Evolutionary conservation across 495 filamentous ascomycete genomes (phyloP), one percentile per base, ranked within the genome.

Genomic region (Penicillium dipodomyicola): DNA sequence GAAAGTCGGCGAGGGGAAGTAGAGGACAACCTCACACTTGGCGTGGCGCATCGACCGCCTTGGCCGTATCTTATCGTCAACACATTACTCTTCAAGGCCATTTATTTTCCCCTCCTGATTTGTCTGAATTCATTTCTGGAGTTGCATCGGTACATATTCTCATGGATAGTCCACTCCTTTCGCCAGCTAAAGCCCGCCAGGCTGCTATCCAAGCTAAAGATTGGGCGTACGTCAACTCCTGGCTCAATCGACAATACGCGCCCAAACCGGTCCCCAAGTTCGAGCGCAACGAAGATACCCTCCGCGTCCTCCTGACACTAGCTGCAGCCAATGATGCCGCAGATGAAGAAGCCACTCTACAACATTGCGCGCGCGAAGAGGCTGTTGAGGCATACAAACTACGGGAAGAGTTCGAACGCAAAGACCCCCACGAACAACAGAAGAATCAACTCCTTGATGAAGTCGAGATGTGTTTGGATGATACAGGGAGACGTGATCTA

Each of bases 201-300:
- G 75, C 73, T 47, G 77, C 76, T 48, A 76, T 78, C 27, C 69
- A 77, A 46, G 87, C 89, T 46, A 89, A 90, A 67, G 91, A 96
- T 77, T 97, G 92, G 92, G 82, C 85, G 52, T 90, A 88, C 64
- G 79, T 96, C 63, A 89, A 95, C 75, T 73, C 77, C 71, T 97
- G 92, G 91, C 83, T 97, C 3, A 66, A 71, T 27, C 76, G 80
- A 46, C 86, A 89, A 60, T 92, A 87, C 65, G 72, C 78, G 8
- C 84, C 87, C 2, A 80, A 80, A 44, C 75, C 78, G 2, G 62
- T 84, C 1, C 87, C 86, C 1, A 61, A 77, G 5, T 94, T 96
- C 70, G 92, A 97, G 72, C 85, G 90, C 62, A 96, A 93, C 65
- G 79, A 84, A 44, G 88, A 91, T 54, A 96, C 92, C 1, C 78